Percentiles rank a stretch among this genome's conserved stretches.
phyloP scores from a whole-genome alignment of 2,329 filamentous ascomycete species.

The Beauveria australis region DNA sequence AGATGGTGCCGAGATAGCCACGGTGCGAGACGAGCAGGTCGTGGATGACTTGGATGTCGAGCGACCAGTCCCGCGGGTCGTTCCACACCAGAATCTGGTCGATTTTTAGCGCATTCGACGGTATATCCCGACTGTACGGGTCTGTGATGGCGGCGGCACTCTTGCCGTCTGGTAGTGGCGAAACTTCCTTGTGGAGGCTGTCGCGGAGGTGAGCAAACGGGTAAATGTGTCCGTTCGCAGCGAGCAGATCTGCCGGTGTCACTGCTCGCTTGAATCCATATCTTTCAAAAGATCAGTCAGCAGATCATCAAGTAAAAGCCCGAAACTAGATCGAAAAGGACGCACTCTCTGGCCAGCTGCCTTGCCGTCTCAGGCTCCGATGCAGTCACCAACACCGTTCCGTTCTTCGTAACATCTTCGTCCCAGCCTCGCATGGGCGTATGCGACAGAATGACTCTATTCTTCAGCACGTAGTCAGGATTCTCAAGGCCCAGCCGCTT shows the following conservation, averaged over 20 bases:
- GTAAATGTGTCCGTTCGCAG: conserved; percentile 66
- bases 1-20: conserved; percentile 78
- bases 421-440: conserved; percentile 67
- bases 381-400: conserved; percentile 65
- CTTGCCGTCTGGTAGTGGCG: conserved; percentile 26
- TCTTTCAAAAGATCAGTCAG: conserved; percentile 17
- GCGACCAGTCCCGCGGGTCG: conserved; percentile 91
- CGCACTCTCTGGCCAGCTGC: conserved; percentile 59
- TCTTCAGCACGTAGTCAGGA: conserved; percentile 26
- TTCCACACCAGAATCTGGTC: conserved; percentile 92
- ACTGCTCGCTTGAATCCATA: conserved; percentile 76
- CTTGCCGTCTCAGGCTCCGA: conserved; percentile 61
- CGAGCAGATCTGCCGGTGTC: conserved; percentile 76
- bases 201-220: conserved; percentile 56
- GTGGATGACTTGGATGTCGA: conserved; percentile 76
- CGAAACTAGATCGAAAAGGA: neutral
- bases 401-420: conserved; percentile 26
- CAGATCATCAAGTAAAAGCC: neutral
- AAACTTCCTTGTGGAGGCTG: conserved; percentile 22
- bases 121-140: conserved; percentile 27
- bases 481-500: conserved; percentile 23
- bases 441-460: conserved; percentile 64
- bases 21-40: conserved; percentile 72
- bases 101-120: conserved; percentile 54
- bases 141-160: conserved; percentile 23